A percentile compares a stretch with the other conserved stretches of the same genome.
phyloP scores from a whole-genome alignment of 331 rosid genomes.

The Malus hybrid region DNA sequence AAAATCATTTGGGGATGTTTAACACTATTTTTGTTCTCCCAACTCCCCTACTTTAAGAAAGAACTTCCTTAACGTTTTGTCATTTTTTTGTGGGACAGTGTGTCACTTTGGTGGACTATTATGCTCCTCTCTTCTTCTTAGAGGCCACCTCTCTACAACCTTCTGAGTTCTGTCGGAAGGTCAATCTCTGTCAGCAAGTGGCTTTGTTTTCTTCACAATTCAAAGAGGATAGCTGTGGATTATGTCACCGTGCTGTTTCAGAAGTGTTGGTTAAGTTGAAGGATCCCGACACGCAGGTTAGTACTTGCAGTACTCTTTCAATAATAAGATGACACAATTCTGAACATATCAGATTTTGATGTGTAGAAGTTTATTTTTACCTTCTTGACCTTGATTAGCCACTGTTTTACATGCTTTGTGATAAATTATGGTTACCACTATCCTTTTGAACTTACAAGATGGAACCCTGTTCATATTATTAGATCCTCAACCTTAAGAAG shows the following conservation, averaged over 20 bases:
- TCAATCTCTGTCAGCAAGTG: slow-evolving; percentile 51
- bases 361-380: neutral
- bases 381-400: neutral
- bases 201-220: slow-evolving; percentile 39
- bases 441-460: neutral
- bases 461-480: neutral
- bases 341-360: neutral
- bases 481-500: neutral
- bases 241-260: slow-evolving; percentile 58
- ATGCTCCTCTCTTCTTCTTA: slow-evolving; percentile 70
- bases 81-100: slow-evolving; percentile 42
- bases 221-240: slow-evolving; percentile 56
- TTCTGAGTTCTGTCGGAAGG: slow-evolving; percentile 55
- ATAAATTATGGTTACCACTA: neutral
- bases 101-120: slow-evolving; percentile 62
- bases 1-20: neutral
- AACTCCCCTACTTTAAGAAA: neutral
- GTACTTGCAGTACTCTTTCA: slow-evolving; percentile 17
- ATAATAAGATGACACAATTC: neutral
- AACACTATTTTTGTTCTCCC: neutral
- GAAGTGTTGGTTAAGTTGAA: slow-evolving; percentile 50
- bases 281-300: slow-evolving; percentile 82
- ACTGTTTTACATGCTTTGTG: neutral
- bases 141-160: slow-evolving; percentile 54
- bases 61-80: neutral